Evolutionary conservation across 2,329 filamentous ascomycete species (phyloP), one percentile per base, ranked within the genome.

Genomic region (Podosphaera xanthii): DNA sequence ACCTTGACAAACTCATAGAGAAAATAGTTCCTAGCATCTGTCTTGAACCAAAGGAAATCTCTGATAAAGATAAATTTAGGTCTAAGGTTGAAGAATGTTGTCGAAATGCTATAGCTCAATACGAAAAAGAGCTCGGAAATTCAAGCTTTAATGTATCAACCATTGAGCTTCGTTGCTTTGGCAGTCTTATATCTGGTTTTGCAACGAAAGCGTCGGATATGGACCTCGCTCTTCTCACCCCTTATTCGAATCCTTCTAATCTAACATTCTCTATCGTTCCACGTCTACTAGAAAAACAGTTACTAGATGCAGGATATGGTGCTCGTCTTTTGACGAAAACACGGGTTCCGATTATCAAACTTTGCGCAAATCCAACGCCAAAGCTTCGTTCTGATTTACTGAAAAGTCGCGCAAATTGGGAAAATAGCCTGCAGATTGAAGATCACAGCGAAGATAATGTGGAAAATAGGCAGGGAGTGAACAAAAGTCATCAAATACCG

Each of bases 161-260:
- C 58, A 77, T 91, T n/a, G 75, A 81, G 58, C 74, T 94, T 12
- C 81, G 81, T 64, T 87, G 84, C 66, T 94, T 92, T 67, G 89
- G 88, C 4, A 94, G 88, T 68, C 75, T 94, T 54, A 79, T 80
- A 30, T 90, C 88, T 10, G 89, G 89, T 0, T 94, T 94, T 71
- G 90, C 87, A 2, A 88, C 86, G 9, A 86, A 86, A 65, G 81
- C 82, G n/a, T 91, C 89, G 1, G 89, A 95, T 66, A 88, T 95
- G 84, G 90, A 96, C 70, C 77, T 95, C 36, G 86, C 84, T 7
- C 77, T 94, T 40, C 73, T 92, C 4, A 84, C 86, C 1, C 79
- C 79, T 2, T 71, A 76, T 56, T 83, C 84, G 1, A 67, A 70
- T 30, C 72, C 76, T 52, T 75, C 77, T 2, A 76, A 80, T 61